A percentile compares a stretch with the other conserved stretches of the same genome.
Conservation (phyloP, 495 filamentous ascomycete genomes). For the Penicillium longicatenatum region DNA sequence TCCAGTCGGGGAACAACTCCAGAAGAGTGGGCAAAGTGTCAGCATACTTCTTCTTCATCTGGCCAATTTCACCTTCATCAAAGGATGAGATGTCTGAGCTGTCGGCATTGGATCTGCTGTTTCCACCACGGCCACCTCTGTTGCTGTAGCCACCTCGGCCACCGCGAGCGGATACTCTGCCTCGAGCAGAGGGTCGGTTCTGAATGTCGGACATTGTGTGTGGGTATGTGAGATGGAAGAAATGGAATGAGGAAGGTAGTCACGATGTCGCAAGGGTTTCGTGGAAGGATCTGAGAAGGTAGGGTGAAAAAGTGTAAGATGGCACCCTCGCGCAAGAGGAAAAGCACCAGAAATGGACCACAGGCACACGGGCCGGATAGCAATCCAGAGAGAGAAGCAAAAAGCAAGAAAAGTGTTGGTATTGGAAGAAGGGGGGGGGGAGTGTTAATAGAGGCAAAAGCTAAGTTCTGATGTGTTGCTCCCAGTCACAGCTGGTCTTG, state of each 20-base stretch:
- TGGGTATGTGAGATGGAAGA: slow-evolving; percentile 40
- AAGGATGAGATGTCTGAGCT: slow-evolving; percentile 52
- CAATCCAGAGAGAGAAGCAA: slow-evolving; percentile 39
- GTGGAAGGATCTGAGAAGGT: slow-evolving; percentile 27
- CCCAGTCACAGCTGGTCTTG: slow-evolving; percentile 33
- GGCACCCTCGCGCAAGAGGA: slow-evolving; percentile 46
- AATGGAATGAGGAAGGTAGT: slow-evolving; percentile 35
- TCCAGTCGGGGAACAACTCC: slow-evolving; percentile 91
- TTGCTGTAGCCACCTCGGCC: slow-evolving; percentile 78
- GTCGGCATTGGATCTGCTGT: slow-evolving; percentile 72
- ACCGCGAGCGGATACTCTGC: slow-evolving; percentile 79
- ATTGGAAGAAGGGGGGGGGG: slow-evolving; percentile 29
- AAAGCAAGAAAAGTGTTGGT: slow-evolving; percentile 27
- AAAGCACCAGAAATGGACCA: slow-evolving; percentile 36
- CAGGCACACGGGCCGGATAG: slow-evolving; percentile 44
- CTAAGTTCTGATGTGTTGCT: slow-evolving; percentile 38
- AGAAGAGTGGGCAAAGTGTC: slow-evolving; percentile 72
- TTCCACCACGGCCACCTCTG: slow-evolving; percentile 68
- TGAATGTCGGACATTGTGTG: slow-evolving; percentile 88
- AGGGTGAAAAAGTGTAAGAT: slow-evolving; percentile 25
- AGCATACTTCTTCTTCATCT: slow-evolving; percentile 87
- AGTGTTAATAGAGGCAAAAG: slow-evolving; percentile 34
- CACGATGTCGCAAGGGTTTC: slow-evolving; percentile 35
- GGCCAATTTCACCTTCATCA: slow-evolving; percentile 86
- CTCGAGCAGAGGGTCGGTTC: slow-evolving; percentile 75